Conservation (phyloP, 345 rosid species). For the Populus tremula region DNA sequence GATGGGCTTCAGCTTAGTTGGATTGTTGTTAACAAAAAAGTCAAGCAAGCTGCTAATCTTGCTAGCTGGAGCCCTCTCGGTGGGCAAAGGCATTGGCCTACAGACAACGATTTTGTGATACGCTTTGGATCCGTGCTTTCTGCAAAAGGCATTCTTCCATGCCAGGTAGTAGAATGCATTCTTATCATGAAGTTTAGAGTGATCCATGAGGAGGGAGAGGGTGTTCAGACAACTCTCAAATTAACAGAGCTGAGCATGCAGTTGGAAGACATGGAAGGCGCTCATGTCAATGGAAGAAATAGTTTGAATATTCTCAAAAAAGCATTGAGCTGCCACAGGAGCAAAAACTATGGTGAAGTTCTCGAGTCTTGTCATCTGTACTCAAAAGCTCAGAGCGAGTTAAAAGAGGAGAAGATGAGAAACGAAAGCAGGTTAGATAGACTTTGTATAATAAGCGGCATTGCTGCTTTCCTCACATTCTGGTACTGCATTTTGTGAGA, state of each 20-base stretch:
- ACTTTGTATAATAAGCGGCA: slow-evolving; percentile 55
- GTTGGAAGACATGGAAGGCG: slow-evolving; percentile 78
- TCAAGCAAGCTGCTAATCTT: slow-evolving; percentile 65
- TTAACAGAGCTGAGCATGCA: slow-evolving; percentile 76
- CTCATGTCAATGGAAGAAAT: slow-evolving; percentile 71
- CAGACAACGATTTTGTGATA: slow-evolving; percentile 70
- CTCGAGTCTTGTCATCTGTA: slow-evolving; percentile 66
- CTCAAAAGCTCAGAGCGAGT: slow-evolving; percentile 61
- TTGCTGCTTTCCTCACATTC: slow-evolving; percentile 59
- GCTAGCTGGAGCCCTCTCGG: slow-evolving; percentile 80
- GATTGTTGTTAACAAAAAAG: slow-evolving; percentile 66
- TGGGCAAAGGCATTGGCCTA: slow-evolving; percentile 84
- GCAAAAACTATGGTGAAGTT: slow-evolving; percentile 69
- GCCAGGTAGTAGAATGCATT: slow-evolving; percentile 70
- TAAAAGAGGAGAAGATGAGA: slow-evolving; percentile 72
- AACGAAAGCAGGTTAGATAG: slow-evolving; percentile 64
- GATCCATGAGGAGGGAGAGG: slow-evolving; percentile 44
- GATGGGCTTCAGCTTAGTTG: slow-evolving; percentile 70
- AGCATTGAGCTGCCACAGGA: slow-evolving; percentile 59
- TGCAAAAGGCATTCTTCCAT: slow-evolving; percentile 62
- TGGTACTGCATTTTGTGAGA: slow-evolving; percentile 58
- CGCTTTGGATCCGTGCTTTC: slow-evolving; percentile 74
- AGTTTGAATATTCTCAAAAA: slow-evolving; percentile 63
- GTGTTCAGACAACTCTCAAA: slow-evolving; percentile 44
- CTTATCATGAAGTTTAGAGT: slow-evolving; percentile 67